phyloP scores from a whole-genome alignment of 2,329 filamentous ascomycete species.

The Drechslera avenae region DNA sequence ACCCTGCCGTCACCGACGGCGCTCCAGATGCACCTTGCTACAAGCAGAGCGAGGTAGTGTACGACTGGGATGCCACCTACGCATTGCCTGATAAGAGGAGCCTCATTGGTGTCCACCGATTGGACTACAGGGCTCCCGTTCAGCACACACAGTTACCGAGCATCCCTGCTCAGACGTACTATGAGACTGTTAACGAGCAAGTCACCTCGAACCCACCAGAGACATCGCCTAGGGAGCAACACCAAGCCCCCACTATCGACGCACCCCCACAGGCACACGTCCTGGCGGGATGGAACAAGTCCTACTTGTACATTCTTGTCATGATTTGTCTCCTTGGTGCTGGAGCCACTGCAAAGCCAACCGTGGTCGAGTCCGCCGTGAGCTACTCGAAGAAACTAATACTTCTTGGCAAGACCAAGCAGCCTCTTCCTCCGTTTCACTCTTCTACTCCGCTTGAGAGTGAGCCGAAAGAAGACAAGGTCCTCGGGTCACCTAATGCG shows the following conservation, averaged over 20 bases:
- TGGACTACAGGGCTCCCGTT: constrained; percentile 35
- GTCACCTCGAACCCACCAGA: constrained; percentile 29
- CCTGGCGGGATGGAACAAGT: constrained; percentile 12
- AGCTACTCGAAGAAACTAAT: constrained; percentile 22
- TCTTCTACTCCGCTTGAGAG: constrained; percentile 8
- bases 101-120: constrained; percentile 49
- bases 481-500: not conserved
- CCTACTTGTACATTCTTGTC: constrained; percentile 15
- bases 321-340: constrained; percentile 18
- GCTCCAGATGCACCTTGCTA: constrained; percentile 64
- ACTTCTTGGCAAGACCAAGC: constrained; percentile 16
- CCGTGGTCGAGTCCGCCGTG: constrained; percentile 16
- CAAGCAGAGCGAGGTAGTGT: constrained; percentile 39
- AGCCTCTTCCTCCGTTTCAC: constrained; percentile 13
- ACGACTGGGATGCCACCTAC: constrained; percentile 35
- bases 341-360: constrained; percentile 21
- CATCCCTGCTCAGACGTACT: constrained; percentile 36
- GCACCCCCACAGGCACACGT: constrained; percentile 24
- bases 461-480: constrained; percentile 8
- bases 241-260: constrained; percentile 25
- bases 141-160: constrained; percentile 25
- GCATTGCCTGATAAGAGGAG: constrained; percentile 39
- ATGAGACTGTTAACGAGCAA: constrained; percentile 25
- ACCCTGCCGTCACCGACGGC: constrained; percentile 80
- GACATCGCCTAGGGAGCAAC: constrained; percentile 24